Evolutionary conservation across 2,329 filamentous ascomycete genomes (phyloP), one percentile per base, ranked within the genome.

Genomic region (Botrytis elliptica): DNA sequence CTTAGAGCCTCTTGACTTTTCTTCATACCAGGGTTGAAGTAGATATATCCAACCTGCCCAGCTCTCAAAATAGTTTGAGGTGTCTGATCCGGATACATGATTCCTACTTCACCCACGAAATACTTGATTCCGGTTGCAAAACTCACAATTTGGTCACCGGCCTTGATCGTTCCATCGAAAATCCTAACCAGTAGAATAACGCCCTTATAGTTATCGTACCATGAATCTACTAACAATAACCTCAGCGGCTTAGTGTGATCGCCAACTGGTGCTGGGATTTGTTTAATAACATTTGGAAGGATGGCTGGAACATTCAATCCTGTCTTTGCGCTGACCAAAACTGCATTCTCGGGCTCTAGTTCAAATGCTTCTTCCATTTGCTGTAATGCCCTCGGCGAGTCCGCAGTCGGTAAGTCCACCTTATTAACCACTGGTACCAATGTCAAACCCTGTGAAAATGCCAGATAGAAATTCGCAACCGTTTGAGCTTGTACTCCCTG

Each of bases 1-100:
- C 98, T 91, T 83, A 98, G 97, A 68, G 96, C 95, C 81, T 99
- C 96, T 81, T 97, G 92, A 74, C 95, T 97, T 78, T 89, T 91
- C 85, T 98, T 98, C 96, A 99, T 99, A 72, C 95, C 96, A 0
- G 96, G 96, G 80, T 98, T 99, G 86, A 99, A 98, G 84, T 92
- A 94, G 60, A 99, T 90, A 81, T 99, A 99, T 69, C 96, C 96
- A 3, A 99, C 94, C 83, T 99, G 96, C 0, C 96, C 96, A 0
- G 96, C 95, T 6, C 94, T 91, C 70, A 99, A 85, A 12, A 90
- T 86, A 1, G 88, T 90, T 82, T 97, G 94, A 0, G 95, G 89
- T 0, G 92, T 95, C 79, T 95, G 93, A 62, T 93, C 87, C 0
- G 96, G 96, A 80, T 98, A 94, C 88, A 98, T 96, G 77, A 99